Base-by-base conservation (phyloP, 495 filamentous ascomycete genomes). In the Terfezia boudieri region DNA sequence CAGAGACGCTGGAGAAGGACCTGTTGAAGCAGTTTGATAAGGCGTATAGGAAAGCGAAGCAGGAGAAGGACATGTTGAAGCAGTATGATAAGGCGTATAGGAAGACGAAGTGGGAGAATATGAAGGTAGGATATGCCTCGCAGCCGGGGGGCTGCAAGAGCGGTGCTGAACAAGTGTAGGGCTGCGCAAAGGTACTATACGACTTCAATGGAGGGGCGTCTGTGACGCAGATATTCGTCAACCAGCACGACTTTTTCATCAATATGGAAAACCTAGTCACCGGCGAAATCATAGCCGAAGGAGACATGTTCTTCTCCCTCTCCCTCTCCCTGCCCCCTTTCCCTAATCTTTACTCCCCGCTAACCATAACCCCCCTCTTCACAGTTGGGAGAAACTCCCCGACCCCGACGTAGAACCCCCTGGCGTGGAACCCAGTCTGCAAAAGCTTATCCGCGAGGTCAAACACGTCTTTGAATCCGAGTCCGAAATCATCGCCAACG, bases 211-310 rank as follows among this genome's bases (percentile, higher is more conserved):
- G 86, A 36, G 92, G 92, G 37, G 77, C 83, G 50, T 94, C 86
- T 68, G 90, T 94, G 50, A 88, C 95, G 62, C 87, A 82, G 35
- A 73, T 87, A 50, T 99, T 94, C 64, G 89, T 99, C 60, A 99
- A 99, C 67, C 92, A 99, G 68, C 92, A 96, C 69, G 82, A 94
- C 63, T 96, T 96, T 69, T 99, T 99, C 70, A 95, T 99, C 60
- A 87, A 95, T 60, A 73, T 84, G 14, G 85, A 82, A 63, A 84
- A 92, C 61, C 70, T 94, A 57, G 81, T 94, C 16, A 86, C 84
- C 0, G 92, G 95, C 58, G 89, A 99, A 64, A 79, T 96, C 16
- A 14, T 71, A 4, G 70, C 78, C 5, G 86, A 94, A 62, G 75
- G 76, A 22, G 86, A 93, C 59, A 80, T 76, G 16, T 86, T 20